Evolutionary conservation across 2,329 filamentous ascomycete species (phyloP).

Genomic region (Chaetomiaceae sp.): DNA sequence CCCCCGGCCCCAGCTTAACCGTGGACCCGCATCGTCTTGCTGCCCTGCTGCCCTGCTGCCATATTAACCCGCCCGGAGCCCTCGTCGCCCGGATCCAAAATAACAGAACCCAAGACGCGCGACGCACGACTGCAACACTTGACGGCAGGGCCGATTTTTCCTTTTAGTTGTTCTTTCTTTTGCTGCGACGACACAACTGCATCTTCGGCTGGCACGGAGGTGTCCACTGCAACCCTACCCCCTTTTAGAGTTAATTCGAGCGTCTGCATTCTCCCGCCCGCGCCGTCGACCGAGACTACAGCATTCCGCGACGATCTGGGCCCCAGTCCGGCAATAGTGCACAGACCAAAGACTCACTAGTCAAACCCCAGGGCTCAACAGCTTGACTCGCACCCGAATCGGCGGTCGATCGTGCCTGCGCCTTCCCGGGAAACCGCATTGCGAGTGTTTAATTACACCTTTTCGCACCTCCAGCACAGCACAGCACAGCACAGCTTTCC

Average conservation of each 20-base stretch:
- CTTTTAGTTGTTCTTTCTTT: neutral
- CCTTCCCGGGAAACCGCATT: slow-evolving; percentile 7
- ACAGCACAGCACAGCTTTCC: too few relatives aligned
- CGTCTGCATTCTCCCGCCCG: slow-evolving; percentile 15
- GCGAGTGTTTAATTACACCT: slow-evolving; percentile 12
- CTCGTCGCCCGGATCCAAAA: slow-evolving; percentile 22
- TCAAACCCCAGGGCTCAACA: slow-evolving; percentile 11
- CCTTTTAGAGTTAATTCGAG: slow-evolving; percentile 10
- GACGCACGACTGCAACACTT: slow-evolving; percentile 15
- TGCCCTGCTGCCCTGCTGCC: too few relatives aligned
- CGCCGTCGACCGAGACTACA: neutral
- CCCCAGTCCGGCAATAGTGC: neutral
- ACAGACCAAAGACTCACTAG: slow-evolving; percentile 8
- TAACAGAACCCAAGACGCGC: slow-evolving; percentile 13
- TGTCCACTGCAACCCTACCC: neutral
- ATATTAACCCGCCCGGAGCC: slow-evolving; percentile 25
- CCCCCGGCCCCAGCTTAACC: slow-evolving; percentile 17
- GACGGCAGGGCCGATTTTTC: slow-evolving; percentile 13
- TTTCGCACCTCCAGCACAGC: neutral
- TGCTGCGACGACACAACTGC: too few relatives aligned
- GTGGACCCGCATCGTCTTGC: slow-evolving; percentile 16
- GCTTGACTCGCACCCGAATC: slow-evolving; percentile 17
- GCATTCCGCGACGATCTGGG: slow-evolving; percentile 1
- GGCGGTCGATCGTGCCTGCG: slow-evolving; percentile 11
- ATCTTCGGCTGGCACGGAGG: slow-evolving; percentile 22